phyloP scores from a whole-genome alignment of 2,329 filamentous ascomycete species.

The Xylaria sp. region DNA sequence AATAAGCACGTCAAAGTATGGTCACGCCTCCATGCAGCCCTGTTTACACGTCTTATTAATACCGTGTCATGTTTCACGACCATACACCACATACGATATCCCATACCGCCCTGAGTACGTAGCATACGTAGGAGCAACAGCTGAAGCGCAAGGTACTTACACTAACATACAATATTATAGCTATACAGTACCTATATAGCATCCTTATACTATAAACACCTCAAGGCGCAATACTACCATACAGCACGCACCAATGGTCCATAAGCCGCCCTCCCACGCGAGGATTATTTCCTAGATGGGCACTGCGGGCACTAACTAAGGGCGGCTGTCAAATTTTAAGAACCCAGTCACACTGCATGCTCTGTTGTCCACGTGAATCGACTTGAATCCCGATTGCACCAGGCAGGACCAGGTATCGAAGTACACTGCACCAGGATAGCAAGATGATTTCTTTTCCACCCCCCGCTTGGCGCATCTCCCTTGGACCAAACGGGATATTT shows the following conservation, averaged over 20 bases:
- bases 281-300: conserved; percentile 23
- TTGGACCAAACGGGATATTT: conserved; percentile 20
- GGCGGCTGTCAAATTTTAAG: conserved; percentile 37
- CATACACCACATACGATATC: too few species aligned
- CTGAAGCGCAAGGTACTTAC: too few species aligned
- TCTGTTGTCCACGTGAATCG: conserved; percentile 35
- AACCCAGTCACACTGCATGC: conserved; percentile 38
- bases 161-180: too few species aligned
- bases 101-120: not conserved
- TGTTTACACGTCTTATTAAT: conserved; percentile 10
- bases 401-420: too few species aligned
- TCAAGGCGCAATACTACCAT: not conserved
- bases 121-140: not conserved
- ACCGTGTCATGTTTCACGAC: conserved; percentile 17
- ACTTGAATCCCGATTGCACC: conserved; percentile 15
- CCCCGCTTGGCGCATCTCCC: conserved; percentile 18
- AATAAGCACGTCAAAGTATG: conserved; percentile 29
- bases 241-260: conserved; percentile 3
- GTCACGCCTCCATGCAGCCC: conserved; percentile 33
- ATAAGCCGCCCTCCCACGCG: conserved; percentile 22
- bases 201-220: not conserved
- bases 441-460: conserved; percentile 32
- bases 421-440: not conserved
- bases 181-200: not conserved
- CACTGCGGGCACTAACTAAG: conserved; percentile 18